A percentile compares a stretch with the other conserved stretches of the same genome.
Conservation (phyloP, 225 moss, liverwort and hornwort genomes). For the Pseudoscleropodium purum region DNA sequence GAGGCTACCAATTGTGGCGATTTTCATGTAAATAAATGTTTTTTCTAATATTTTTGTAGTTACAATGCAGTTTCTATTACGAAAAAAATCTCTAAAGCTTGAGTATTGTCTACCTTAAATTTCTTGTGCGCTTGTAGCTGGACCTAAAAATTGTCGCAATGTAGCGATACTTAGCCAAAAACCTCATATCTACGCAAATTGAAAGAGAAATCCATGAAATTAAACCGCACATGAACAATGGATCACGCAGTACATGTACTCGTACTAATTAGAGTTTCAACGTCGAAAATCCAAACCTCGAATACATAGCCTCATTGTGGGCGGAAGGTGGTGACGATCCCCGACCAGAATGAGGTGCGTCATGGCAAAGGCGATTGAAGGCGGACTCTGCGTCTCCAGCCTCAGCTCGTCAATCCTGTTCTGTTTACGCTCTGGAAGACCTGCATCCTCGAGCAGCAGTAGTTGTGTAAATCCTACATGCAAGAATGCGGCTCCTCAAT, state of each 20-base stretch:
- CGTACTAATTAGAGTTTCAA: background rate
- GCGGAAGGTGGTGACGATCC: background rate
- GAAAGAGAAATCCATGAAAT: background rate
- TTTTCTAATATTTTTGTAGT: background rate
- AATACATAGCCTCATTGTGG: background rate
- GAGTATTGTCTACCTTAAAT: background rate
- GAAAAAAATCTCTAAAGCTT: background rate
- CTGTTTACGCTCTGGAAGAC: background rate
- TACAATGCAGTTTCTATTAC: background rate
- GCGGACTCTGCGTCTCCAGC: background rate
- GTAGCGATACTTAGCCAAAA: background rate
- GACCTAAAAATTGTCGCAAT: background rate
- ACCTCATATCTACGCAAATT: background rate
- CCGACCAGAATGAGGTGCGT: background rate
- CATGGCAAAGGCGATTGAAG: background rate
- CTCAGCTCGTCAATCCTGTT: background rate
- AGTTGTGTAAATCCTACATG: background rate
- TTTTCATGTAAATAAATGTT: background rate
- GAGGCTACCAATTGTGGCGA: background rate
- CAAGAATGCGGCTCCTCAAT: background rate
- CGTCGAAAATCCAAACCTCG: background rate
- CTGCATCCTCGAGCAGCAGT: background rate
- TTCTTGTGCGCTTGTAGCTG: background rate
- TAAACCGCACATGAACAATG: background rate
- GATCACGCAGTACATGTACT: background rate